Evolutionary conservation across 352 stramenopile species (phyloP), one percentile per base, ranked within the genome.

Genomic region (Phytophthora capsici): DNA sequence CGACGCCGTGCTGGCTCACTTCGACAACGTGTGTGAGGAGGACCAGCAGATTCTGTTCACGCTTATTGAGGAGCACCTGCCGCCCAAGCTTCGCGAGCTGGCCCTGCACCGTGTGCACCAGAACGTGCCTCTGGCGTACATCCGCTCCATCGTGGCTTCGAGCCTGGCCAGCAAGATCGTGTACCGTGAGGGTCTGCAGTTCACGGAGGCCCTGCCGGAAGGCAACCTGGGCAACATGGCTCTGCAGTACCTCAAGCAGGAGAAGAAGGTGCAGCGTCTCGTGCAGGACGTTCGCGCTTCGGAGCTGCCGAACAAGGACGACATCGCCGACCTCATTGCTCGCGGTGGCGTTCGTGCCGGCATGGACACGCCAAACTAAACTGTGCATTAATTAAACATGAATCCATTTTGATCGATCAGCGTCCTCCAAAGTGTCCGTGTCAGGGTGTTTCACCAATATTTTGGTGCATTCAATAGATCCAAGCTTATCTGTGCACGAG

Each of bases 81-180:
- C 97, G 10, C 78, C 87, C 41, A 98, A 97, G 54, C 88, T 99
- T 54, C 94, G 95, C 37, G 90, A 98, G 47, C 54, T 98, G 13
- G 89, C 93, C 0, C 96, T 98, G 59, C 92, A 99, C 69, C 80
- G 93, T 55, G 93, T 99, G 52, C 80, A 92, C 44, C 70, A 96
- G 26, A 86, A 95, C 49, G 94, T 99, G 30, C 97, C 97, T 13
- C 77, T 90, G 19, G 92, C 97, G 47, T 99, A 99, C 87, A 89
- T 98, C 69, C 97, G 94, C 61, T 98, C 98, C 75, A 98, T 98
- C 36, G 94, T 99, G 52, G 94, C 94, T 12, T 98, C 94, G 26
- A 97, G 88, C 53, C 74, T 99, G 28, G 97, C 97, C 41, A 98
- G 91, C 50, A 98, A 98, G 77, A 92, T 99, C 61, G 97, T 99